These are phyloP conservation scores for Scutellaria barbata DNA, from an alignment of 257 asterid species.

Conservation along the genomic window DNA sequence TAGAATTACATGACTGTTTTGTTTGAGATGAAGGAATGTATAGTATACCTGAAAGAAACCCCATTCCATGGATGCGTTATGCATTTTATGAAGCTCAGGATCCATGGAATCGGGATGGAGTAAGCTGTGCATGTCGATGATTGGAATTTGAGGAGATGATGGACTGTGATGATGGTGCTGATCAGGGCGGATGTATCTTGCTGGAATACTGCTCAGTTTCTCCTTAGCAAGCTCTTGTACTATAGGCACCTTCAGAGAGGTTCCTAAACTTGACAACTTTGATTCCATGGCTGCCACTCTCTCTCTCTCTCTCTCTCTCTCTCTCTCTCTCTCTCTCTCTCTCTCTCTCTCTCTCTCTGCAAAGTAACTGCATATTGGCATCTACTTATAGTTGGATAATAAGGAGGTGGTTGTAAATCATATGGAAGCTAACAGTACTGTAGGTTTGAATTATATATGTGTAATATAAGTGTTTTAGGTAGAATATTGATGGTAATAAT, in stretches of 20 bases:
- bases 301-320: neutral
- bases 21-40: too few species aligned
- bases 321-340: neutral
- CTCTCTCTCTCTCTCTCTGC: too few species aligned
- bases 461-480: too few species aligned
- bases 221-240: constrained; percentile 63
- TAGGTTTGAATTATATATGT: too few species aligned
- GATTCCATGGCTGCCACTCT: constrained; percentile 31
- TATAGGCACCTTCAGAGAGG: constrained; percentile 54
- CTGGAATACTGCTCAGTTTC: constrained; percentile 40
- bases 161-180: constrained; percentile 35
- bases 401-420: too few species aligned
- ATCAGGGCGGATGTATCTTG: constrained; percentile 50
- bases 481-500: too few species aligned
- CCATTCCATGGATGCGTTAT: constrained; percentile 58
- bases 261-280: constrained; percentile 31
- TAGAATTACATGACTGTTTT: too few species aligned
- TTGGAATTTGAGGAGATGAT: constrained; percentile 45
- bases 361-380: too few species aligned
- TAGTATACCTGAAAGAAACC: constrained; percentile 65
- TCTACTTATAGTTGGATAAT: too few species aligned
- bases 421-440: too few species aligned
- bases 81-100: constrained; percentile 54
- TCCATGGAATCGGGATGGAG: constrained; percentile 21
- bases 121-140: constrained; percentile 47